Conservation (phyloP, 345 rosid genomes). For the Noccaea bulbosa region DNA sequence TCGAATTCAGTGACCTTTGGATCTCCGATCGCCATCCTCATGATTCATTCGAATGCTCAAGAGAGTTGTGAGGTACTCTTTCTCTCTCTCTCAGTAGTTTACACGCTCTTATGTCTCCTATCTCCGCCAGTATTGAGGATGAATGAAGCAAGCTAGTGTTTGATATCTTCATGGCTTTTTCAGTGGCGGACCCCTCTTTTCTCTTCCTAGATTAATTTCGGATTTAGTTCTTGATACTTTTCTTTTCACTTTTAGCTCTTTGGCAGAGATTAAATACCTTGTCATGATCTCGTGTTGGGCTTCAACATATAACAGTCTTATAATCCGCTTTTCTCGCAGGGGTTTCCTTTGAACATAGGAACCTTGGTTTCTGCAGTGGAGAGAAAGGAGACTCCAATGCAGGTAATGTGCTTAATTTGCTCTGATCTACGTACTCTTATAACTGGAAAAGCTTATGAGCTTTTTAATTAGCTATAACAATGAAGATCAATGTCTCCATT, state of each 20-base stretch:
- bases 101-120: too few relatives aligned
- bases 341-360: constrained; percentile 80
- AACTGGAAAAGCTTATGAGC: background rate
- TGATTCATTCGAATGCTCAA: background rate
- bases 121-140: too few relatives aligned
- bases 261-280: too few relatives aligned
- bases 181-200: too few relatives aligned
- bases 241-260: too few relatives aligned
- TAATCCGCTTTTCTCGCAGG: constrained; percentile 26
- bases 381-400: constrained; percentile 74
- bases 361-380: constrained; percentile 87
- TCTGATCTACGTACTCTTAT: background rate
- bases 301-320: background rate
- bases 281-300: too few relatives aligned
- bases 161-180: too few relatives aligned
- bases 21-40: background rate
- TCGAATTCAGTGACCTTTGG: too few relatives aligned
- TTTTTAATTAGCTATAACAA: background rate
- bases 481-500: background rate
- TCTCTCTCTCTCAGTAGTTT: background rate
- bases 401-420: constrained; percentile 49
- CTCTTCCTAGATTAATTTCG: too few relatives aligned
- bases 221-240: too few relatives aligned
- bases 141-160: too few relatives aligned
- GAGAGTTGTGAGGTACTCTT: constrained; percentile 4